phyloP scores from a whole-genome alignment of 768 basidiomycete genomes.

The Strobilomyces dryophilus region DNA sequence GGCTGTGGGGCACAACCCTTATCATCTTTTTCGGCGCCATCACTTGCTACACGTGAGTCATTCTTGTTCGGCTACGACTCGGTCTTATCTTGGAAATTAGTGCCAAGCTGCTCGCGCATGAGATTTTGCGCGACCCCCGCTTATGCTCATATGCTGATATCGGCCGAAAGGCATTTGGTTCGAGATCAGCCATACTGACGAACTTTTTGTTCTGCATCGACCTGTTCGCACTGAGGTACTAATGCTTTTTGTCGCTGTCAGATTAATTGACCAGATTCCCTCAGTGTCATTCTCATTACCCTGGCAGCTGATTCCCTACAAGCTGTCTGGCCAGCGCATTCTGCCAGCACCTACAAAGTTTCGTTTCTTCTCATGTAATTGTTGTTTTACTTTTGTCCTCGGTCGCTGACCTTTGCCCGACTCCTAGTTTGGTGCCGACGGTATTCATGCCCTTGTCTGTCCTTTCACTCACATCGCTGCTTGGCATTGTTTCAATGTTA shows the following conservation, averaged over 20 bases:
- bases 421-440: conserved; percentile 71
- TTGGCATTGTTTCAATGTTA: conserved; percentile 78
- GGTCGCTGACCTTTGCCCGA: not conserved
- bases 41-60: conserved; percentile 86
- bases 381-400: not conserved
- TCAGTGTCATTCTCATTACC: conserved; percentile 81
- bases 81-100: conserved; percentile 36
- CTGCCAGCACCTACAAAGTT: conserved; percentile 70
- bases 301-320: conserved; percentile 85
- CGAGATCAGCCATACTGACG: conserved; percentile 58
- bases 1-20: conserved; percentile 72
- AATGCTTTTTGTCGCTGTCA: not conserved
- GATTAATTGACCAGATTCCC: not conserved
- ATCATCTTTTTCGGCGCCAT: conserved; percentile 74
- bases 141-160: conserved; percentile 87
- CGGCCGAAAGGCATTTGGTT: conserved; percentile 84
- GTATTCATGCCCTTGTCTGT: conserved; percentile 82
- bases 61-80: not conserved
- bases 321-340: conserved; percentile 62
- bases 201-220: conserved; percentile 81
- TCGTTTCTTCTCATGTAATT: conserved; percentile 67
- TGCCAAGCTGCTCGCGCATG: conserved; percentile 78
- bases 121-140: conserved; percentile 66
- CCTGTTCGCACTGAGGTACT: conserved; percentile 75
- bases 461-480: conserved; percentile 83